Conservation (phyloP, 1,284 basidiomycete species). For the Trichosporon inkin region DNA sequence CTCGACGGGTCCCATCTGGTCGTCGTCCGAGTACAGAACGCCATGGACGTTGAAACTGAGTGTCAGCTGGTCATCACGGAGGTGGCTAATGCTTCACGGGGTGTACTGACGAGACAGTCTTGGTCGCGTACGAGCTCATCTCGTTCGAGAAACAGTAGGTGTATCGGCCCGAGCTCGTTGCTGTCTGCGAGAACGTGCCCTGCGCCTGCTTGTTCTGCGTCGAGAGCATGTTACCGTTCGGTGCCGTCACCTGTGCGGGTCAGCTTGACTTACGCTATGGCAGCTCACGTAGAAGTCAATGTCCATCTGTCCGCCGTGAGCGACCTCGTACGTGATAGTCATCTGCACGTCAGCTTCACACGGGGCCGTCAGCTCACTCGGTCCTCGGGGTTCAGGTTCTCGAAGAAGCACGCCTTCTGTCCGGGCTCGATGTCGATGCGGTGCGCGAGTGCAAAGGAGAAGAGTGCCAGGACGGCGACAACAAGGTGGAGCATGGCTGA, state of each 20-base stretch:
- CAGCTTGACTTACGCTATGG: neutral
- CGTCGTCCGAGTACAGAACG: conserved; percentile 63
- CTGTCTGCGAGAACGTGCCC: conserved; percentile 82
- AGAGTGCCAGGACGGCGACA: conserved; percentile 23
- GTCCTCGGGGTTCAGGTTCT: conserved; percentile 91
- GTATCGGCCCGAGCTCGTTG: conserved; percentile 77
- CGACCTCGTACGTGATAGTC: conserved; percentile 97
- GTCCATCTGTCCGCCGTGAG: conserved; percentile 87
- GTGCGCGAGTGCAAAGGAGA: conserved; percentile 45
- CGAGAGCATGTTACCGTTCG: conserved; percentile 63
- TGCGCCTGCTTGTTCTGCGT: conserved; percentile 84
- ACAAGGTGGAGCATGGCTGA: conserved; percentile 17
- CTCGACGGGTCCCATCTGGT: conserved; percentile 82
- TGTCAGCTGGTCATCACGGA: conserved; percentile 4
- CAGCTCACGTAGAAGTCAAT: conserved; percentile 85
- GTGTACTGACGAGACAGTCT: conserved; percentile 75
- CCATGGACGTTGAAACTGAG: conserved; percentile 97
- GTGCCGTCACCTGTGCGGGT: conserved; percentile 65
- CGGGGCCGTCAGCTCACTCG: conserved; percentile 57
- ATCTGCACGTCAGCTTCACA: conserved; percentile 59
- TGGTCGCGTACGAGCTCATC: conserved; percentile 91
- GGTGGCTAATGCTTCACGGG: too few relatives aligned
- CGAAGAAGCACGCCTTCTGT: conserved; percentile 95
- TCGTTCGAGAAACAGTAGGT: conserved; percentile 98
- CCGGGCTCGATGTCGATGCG: conserved; percentile 63